Conservation (phyloP, 2,329 filamentous ascomycete genomes). For the Aspergillus hiratsukae region DNA sequence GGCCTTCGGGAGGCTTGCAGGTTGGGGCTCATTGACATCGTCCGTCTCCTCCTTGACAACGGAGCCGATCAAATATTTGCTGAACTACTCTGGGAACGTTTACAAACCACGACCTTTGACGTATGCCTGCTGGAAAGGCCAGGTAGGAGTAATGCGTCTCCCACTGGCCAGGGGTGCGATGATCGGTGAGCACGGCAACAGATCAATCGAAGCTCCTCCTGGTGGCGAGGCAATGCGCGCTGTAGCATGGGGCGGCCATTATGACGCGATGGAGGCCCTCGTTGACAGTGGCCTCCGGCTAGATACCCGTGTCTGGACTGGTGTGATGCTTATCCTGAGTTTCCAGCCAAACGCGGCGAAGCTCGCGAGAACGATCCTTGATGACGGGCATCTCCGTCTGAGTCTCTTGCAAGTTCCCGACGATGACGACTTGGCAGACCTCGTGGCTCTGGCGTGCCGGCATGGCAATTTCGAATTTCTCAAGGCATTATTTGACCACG, state of each 20-base stretch:
- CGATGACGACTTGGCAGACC: not conserved
- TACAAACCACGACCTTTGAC: not conserved
- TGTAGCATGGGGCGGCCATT: slow-evolving; percentile 1
- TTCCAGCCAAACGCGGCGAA: not conserved
- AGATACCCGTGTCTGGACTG: not conserved
- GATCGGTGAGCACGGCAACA: not conserved
- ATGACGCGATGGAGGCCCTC: not conserved
- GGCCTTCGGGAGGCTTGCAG: slow-evolving; percentile 1
- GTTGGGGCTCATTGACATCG: not conserved
- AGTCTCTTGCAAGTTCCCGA: not conserved
- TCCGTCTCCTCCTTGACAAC: slow-evolving; percentile 1
- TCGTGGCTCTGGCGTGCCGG: not conserved
- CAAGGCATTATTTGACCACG: not conserved
- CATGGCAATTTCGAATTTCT: not conserved
- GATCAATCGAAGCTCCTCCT: not conserved
- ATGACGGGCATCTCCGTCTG: not conserved
- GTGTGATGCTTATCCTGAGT: not conserved
- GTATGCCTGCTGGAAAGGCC: slow-evolving; percentile 1
- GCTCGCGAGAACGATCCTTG: not conserved
- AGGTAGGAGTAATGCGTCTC: not conserved
- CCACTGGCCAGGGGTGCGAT: not conserved
- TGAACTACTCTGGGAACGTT: not conserved
- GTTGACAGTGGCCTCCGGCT: not conserved
- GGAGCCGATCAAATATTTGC: not conserved
- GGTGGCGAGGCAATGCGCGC: not conserved